Evolutionary conservation across 2,329 filamentous ascomycete genomes (phyloP).

Genomic region (Dactylonectria macrodidyma): DNA sequence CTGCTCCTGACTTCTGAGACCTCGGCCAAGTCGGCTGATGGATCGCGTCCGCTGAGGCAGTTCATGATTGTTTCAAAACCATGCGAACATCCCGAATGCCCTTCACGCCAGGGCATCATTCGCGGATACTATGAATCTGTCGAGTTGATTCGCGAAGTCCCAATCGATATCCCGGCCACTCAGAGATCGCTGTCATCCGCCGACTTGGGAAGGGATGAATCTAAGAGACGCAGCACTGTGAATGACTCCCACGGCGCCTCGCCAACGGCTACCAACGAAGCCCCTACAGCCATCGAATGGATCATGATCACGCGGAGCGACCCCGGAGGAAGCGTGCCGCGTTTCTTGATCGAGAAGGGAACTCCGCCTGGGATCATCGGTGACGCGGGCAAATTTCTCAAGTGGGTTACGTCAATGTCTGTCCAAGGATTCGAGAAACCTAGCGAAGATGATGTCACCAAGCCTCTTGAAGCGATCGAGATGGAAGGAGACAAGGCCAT

Average conservation of each 20-base stretch:
- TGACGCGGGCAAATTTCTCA: conserved; percentile 85
- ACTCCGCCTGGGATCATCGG: conserved; percentile 85
- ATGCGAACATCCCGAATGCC: conserved; percentile 81
- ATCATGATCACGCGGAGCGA: conserved; percentile 93
- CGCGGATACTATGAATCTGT: conserved; percentile 92
- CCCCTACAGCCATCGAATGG: conserved; percentile 79
- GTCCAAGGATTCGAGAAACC: conserved; percentile 52
- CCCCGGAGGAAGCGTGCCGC: conserved; percentile 88
- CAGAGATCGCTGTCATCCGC: conserved; percentile 53
- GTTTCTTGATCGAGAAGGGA: conserved; percentile 92
- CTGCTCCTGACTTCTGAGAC: conserved; percentile 79
- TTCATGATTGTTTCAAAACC: conserved; percentile 93
- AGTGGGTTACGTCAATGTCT: conserved; percentile 73
- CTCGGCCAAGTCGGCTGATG: conserved; percentile 52
- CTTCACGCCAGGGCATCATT: conserved; percentile 80
- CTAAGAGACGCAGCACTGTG: conserved; percentile 35
- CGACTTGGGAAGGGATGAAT: conserved; percentile 51
- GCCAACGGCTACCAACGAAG: conserved; percentile 45
- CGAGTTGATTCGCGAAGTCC: conserved; percentile 90
- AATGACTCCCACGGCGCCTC: conserved; percentile 30
- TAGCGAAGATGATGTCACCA: conserved; percentile 29
- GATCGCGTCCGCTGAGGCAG: conserved; percentile 69
- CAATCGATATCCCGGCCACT: conserved; percentile 60
- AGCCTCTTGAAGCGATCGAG: conserved; percentile 20
- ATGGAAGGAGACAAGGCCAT: conserved; percentile 18